These are phyloP conservation scores for Candida verbasci DNA, from an alignment of 805 yeast genomes.

Conservation along the genomic window DNA sequence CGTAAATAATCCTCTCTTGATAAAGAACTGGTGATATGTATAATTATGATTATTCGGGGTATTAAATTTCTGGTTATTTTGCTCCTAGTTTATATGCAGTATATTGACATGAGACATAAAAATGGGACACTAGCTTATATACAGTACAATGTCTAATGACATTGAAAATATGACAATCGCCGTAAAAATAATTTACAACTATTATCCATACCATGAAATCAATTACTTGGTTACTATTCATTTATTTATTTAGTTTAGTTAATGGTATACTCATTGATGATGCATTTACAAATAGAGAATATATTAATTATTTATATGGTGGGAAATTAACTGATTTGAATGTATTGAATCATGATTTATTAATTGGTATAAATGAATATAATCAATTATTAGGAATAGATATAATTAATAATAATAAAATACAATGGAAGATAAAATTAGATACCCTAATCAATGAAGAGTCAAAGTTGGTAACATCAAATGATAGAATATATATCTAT, in stretches of 20 bases:
- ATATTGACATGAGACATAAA: no score
- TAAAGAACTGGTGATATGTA: no score
- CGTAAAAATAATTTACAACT: not conserved
- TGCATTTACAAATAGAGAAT: slow-evolving; percentile 9
- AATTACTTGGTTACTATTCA: slow-evolving; percentile 2
- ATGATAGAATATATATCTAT: slow-evolving; percentile 2
- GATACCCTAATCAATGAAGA: not conserved
- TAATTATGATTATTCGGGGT: no score
- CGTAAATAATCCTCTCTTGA: no score
- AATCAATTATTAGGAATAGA: slow-evolving; percentile 11
- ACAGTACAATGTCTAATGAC: no score
- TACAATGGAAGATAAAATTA: slow-evolving; percentile 9
- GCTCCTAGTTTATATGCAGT: no score
- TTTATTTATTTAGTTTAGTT: not conserved
- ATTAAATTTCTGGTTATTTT: no score
- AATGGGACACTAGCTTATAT: no score
- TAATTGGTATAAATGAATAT: slow-evolving; percentile 2
- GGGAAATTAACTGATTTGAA: slow-evolving; percentile 1
- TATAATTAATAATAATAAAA: slow-evolving; percentile 1
- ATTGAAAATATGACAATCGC: not conserved
- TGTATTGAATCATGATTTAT: slow-evolving; percentile 3
- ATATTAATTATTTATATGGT: slow-evolving; percentile 9
- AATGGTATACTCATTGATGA: slow-evolving; percentile 7
- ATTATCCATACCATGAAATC: not conserved
- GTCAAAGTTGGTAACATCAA: not conserved